Evolutionary conservation across 78 protist species (phyloP), one percentile per base, ranked within the genome.

Genomic region (Anaeramoeba flamelloides): DNA sequence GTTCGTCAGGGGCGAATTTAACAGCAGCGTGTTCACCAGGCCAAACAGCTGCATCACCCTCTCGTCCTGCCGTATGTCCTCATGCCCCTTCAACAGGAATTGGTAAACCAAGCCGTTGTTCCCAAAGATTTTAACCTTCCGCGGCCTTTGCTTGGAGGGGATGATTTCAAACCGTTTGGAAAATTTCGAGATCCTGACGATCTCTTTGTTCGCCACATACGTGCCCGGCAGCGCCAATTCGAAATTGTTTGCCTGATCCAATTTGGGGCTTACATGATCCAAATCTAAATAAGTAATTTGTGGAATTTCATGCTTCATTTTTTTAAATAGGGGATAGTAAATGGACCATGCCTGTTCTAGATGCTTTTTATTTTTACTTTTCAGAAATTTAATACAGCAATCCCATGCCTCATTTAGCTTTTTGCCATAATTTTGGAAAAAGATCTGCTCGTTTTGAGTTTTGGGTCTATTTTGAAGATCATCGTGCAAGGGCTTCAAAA

Each of bases 171-270:
- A 26, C 69, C 34, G 17, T 53, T 53, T 8, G 34, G 69, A 53
- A 53, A 53, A 53, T 26, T 17, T 53, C 69, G 8, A 8, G 17
- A 53, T 53, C 34, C 69, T 8, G 17, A 53, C 69, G 34, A 53
- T 17, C 8, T 8, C 34, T 53, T 8, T 26, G 69, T 53, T 87
- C 0, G 76, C 74, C 75, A 77, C 69, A 77, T 81, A 92, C 3
- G 89, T 89, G 39, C 99, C 99, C 17, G 99, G 99, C 8, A 97
- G 91, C 3, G 95, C 97, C 4, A 96, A 77, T 74, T 91, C 94
- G 37, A 96, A 83, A 89, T 95, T 86, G 12, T 40, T 30, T 34
- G 83, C 78, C 38, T 65, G 86, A 36, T 41, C 83, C 36, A 91
- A 81, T 36, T 87, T 79, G 0, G 97, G 97, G 30, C 92, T 86